These are phyloP conservation scores for Eutypa lata DNA, from an alignment of 2,329 filamentous ascomycete species.

Conservation along the genomic window DNA sequence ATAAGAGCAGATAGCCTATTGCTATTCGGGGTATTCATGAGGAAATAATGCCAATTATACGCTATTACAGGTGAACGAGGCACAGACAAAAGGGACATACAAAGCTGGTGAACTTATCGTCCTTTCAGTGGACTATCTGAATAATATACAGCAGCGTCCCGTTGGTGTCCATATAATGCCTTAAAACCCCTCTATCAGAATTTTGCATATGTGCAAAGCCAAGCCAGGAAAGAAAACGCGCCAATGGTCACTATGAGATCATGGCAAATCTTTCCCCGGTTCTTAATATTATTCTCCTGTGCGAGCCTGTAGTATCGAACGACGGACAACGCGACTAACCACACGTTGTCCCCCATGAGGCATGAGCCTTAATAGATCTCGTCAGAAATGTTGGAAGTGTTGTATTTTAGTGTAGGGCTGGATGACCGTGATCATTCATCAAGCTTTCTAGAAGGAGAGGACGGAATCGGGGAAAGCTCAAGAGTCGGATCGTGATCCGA, in stretches of 20 bases:
- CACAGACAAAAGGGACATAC: neutral
- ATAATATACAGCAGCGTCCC: conserved; percentile 33
- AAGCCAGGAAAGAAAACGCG: conserved; percentile 15
- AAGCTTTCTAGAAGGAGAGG: conserved; percentile 25
- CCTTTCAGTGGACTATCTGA: conserved; percentile 30
- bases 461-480: conserved; percentile 19
- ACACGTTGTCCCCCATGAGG: conserved; percentile 11
- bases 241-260: conserved; percentile 13
- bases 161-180: conserved; percentile 20
- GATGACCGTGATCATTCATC: conserved; percentile 10
- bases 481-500: conserved; percentile 17
- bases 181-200: conserved; percentile 20
- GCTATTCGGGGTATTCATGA: neutral
- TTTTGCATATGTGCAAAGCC: conserved; percentile 17
- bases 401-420: neutral
- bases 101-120: conserved; percentile 17
- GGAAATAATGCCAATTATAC: neutral
- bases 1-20: too few relatives aligned
- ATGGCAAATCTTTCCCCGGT: conserved; percentile 13
- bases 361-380: conserved; percentile 21
- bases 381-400: conserved; percentile 19
- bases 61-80: neutral
- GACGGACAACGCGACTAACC: conserved; percentile 10
- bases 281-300: conserved; percentile 24
- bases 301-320: conserved; percentile 15